Evolutionary conservation across 2,329 filamentous ascomycete genomes (phyloP).

Genomic region (Xylariaceae sp.): DNA sequence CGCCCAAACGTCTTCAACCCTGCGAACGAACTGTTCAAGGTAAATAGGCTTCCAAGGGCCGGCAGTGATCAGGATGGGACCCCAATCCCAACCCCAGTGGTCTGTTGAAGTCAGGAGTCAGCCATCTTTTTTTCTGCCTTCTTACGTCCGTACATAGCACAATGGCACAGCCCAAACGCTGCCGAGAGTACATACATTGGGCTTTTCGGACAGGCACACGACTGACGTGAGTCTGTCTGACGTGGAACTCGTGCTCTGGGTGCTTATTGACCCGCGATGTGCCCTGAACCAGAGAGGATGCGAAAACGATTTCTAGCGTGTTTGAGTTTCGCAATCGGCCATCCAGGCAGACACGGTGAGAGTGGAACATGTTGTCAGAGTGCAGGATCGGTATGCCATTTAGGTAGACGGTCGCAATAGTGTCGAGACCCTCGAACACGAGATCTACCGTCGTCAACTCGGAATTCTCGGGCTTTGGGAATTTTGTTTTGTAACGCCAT

Average conservation of each 20-base stretch:
- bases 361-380: conserved; percentile 61
- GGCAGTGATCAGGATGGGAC: conserved; percentile 55
- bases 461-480: conserved; percentile 24
- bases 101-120: conserved; percentile 4
- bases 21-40: conserved; percentile 57
- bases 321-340: conserved; percentile 39
- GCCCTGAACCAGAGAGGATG: conserved; percentile 48
- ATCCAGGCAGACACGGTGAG: conserved; percentile 50
- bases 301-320: conserved; percentile 52
- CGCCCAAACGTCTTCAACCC: conserved; percentile 54
- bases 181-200: conserved; percentile 39
- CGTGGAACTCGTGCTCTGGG: conserved; percentile 51
- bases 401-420: conserved; percentile 53
- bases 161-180: too few relatives aligned
- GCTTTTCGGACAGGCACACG: conserved; percentile 55
- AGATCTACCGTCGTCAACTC: conserved; percentile 38
- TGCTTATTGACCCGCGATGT: conserved; percentile 47
- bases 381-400: conserved; percentile 49
- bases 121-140: background rate
- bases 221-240: conserved; percentile 42
- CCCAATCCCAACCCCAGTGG: conserved; percentile 66
- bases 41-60: conserved; percentile 63
- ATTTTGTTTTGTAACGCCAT: conserved; percentile 51
- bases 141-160: too few relatives aligned
- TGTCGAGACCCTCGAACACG: conserved; percentile 60